phyloP scores from a whole-genome alignment of 202 grass and related monocot genomes.

The Miscanthus sacchariflorus region DNA sequence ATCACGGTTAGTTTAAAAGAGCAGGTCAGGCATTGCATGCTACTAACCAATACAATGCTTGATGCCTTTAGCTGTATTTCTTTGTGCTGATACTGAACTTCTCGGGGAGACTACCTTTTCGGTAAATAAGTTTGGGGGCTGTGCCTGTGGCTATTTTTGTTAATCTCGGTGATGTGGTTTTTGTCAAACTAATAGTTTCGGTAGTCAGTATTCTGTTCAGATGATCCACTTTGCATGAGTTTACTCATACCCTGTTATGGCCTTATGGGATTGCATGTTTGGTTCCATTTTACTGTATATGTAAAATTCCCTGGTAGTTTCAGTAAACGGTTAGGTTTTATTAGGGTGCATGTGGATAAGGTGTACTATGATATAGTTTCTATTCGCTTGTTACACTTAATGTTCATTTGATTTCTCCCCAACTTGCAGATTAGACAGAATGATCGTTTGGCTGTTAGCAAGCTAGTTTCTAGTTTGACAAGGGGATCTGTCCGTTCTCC shows the following conservation, averaged over 20 bases:
- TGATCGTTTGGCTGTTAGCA: conserved; percentile 84
- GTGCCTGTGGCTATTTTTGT: not conserved
- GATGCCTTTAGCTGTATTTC: conserved; percentile 7
- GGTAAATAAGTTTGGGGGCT: conserved; percentile 22
- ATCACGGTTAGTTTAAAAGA: conserved; percentile 21
- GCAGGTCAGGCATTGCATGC: not conserved
- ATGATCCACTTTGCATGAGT: not conserved
- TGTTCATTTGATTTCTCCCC: conserved; percentile 28
- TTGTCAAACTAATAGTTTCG: conserved; percentile 19
- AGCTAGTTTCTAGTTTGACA: conserved; percentile 81
- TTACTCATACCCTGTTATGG: conserved; percentile 1
- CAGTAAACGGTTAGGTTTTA: not conserved
- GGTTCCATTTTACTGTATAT: conserved; percentile 15
- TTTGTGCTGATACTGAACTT: conserved; percentile 1
- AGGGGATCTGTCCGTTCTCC: conserved; percentile 71
- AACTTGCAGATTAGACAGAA: conserved; percentile 80
- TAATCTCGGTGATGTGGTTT: not conserved
- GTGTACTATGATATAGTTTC: conserved; percentile 22
- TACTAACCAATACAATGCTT: not conserved
- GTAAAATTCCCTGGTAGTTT: conserved; percentile 6
- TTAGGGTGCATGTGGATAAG: conserved; percentile 15
- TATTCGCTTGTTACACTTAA: conserved; percentile 17
- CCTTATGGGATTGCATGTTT: not conserved
- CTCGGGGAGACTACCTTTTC: not conserved
- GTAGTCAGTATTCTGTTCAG: conserved; percentile 19